Evolutionary conservation across 129 eudicot species (phyloP), one percentile per base, ranked within the genome.

Genomic region (Rutidosis leptorrhynchoides): DNA sequence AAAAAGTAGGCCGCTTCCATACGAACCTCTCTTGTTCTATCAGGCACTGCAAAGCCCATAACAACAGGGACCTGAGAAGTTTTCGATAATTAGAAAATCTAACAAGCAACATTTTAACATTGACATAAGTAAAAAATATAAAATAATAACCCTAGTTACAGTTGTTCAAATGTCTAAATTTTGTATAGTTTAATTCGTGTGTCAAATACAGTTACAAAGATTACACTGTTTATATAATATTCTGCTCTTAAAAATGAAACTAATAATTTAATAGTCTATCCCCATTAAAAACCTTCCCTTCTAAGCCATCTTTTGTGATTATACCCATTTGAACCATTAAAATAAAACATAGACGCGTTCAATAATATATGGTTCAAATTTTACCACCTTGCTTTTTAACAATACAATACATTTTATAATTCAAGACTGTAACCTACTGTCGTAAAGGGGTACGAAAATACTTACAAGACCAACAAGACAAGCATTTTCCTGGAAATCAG

Each of bases 401-500:
- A 58, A 25, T 26, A 26, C 32, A 25, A 10, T 17, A 49, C 19
- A 32, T 21, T n/a, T 19, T 3, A 46, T 55, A n/a, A 20, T 56
- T 14, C 4, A 14, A 45, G 72, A 46, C 61, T 78, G 26, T 70
- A 67, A 68, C 22, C 51, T 79, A 43, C 55, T 35, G 22, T 10
- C 17, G 28, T 14, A 63, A 35, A 70, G 65, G n/a, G 21, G 54
- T 35, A 49, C 68, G 12, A 59, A 14, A 70, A 60, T 46, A 80
- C 95, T 83, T 82, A 93, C 98, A 70, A 93, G 88, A 62, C 98
- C 98, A 65, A 93, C 96, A 65, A 88, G 95, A 77, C 95, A 88
- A 77, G 98, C 98, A 88, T 84, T 93, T 77, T 88, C 98, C 79
- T 83, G 98, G 65, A 88, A 83, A 64, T 86, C 96, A 21, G 84